These are phyloP conservation scores for Telopea speciosissima DNA, from an alignment of 177 flowering plant genomes.

Conservation along the genomic window DNA sequence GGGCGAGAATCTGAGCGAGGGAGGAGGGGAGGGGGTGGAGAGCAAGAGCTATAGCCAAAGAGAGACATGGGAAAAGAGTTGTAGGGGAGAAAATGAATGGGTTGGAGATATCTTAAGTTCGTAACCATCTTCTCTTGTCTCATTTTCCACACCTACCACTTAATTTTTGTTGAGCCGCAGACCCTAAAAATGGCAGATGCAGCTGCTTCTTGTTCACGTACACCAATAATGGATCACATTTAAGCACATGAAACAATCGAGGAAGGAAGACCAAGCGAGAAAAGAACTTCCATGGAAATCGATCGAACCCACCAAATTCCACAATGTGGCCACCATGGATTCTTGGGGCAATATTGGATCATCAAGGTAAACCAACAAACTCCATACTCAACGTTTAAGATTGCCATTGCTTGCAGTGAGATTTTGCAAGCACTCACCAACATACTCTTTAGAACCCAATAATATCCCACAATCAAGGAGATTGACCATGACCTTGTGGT, in stretches of 20 bases:
- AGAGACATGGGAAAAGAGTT: too few relatives aligned
- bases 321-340: conserved; percentile 59
- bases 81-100: too few relatives aligned
- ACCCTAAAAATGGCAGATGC: too few relatives aligned
- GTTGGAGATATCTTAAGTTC: too few relatives aligned
- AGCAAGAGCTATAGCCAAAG: too few relatives aligned
- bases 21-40: too few relatives aligned
- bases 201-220: too few relatives aligned
- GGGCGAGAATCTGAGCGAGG: too few relatives aligned
- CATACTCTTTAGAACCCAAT: conserved; percentile 59
- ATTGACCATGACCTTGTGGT: conserved; percentile 47
- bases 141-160: too few relatives aligned
- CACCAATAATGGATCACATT: too few relatives aligned
- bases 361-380: conserved; percentile 52
- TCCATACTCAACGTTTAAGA: conserved; percentile 46
- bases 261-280: conserved; percentile 46
- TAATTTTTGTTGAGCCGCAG: too few relatives aligned
- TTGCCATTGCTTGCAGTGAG: conserved; percentile 50
- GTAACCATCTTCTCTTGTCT: too few relatives aligned
- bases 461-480: conserved; percentile 50
- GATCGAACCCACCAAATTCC: conserved; percentile 50
- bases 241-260: conserved; percentile 51
- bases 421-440: conserved; percentile 64
- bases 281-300: conserved; percentile 28
- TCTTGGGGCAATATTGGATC: conserved; percentile 69